A percentile compares a stretch with the other conserved stretches of the same genome.
Evolutionary conservation across 768 basidiomycete species (phyloP).

Genomic region (Amanita fuliginea): DNA sequence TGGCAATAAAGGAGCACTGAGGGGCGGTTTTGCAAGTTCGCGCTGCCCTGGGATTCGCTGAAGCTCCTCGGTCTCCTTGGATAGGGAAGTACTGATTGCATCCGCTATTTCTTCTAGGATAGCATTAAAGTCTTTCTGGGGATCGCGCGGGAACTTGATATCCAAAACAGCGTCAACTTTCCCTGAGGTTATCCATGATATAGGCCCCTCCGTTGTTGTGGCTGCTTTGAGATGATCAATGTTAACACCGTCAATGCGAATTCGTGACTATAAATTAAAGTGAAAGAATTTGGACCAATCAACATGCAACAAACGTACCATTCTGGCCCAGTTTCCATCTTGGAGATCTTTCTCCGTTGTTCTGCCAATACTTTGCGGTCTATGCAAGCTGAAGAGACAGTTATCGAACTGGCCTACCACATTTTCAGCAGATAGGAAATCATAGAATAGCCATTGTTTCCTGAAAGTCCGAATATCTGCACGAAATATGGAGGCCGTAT

Average conservation of each 20-base stretch:
- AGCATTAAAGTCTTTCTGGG: conserved; percentile 61
- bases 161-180: conserved; percentile 96
- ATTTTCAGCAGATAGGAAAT: conserved; percentile 87
- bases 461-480: conserved; percentile 77
- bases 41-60: conserved; percentile 76
- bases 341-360: conserved; percentile 79
- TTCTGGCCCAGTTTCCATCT: conserved; percentile 77
- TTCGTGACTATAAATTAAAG: conserved; percentile 55
- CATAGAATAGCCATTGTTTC: conserved; percentile 94
- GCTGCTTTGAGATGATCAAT: conserved; percentile 90
- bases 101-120: conserved; percentile 87
- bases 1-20: conserved; percentile 47
- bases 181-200: conserved; percentile 97
- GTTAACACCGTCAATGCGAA: conserved; percentile 93
- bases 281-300: background rate
- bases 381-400: conserved; percentile 92
- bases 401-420: conserved; percentile 98
- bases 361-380: conserved; percentile 89
- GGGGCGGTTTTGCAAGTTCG: conserved; percentile 76
- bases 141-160: conserved; percentile 90
- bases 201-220: conserved; percentile 73
- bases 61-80: conserved; percentile 22
- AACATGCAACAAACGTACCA: conserved; percentile 43
- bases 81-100: conserved; percentile 63
- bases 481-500: conserved; percentile 86